A percentile compares a stretch with the other conserved stretches of the same genome.
phyloP scores from a whole-genome alignment of 208 protist species.

The Wallacemonas sp. region DNA sequence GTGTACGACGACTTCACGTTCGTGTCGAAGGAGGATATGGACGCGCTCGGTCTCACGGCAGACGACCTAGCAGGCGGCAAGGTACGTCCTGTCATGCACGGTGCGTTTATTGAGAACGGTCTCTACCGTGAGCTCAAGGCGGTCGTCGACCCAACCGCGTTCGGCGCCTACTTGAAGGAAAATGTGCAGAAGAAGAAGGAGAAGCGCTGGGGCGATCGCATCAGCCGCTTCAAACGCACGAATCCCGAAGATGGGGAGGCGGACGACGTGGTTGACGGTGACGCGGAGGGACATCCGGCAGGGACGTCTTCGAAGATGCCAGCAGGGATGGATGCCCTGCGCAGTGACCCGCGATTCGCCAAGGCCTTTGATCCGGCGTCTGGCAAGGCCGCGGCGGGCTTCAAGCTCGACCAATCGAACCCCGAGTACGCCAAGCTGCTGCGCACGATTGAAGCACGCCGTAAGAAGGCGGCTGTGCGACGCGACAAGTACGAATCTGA shows the following conservation, averaged over 20 bases:
- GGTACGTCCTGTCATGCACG: constrained; percentile 97
- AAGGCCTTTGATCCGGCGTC: constrained; percentile 52
- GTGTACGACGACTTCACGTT: constrained; percentile 99
- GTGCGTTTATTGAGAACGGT: constrained; percentile 96
- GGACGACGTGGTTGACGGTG: constrained; percentile 9
- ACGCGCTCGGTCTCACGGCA: constrained; percentile 71
- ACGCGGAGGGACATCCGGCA: too few species aligned
- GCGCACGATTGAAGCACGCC: constrained; percentile 77
- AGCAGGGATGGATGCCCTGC: constrained; percentile 25
- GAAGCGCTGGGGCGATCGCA: constrained; percentile 75
- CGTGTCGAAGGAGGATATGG: constrained; percentile 94
- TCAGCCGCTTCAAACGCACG: constrained; percentile 78
- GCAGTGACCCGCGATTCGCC: constrained; percentile 74
- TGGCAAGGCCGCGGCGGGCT: constrained; percentile 42
- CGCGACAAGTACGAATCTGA: constrained; percentile 74
- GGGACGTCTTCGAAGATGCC: neutral
- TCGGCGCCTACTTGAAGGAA: constrained; percentile 79
- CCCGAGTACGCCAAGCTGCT: constrained; percentile 85
- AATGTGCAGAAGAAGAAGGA: constrained; percentile 58
- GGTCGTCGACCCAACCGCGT: constrained; percentile 89
- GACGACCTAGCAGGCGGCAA: constrained; percentile 93
- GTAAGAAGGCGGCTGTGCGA: constrained; percentile 58
- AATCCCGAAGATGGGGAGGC: constrained; percentile 20
- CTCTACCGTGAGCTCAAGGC: constrained; percentile 87
- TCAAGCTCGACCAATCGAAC: constrained; percentile 72